Percentiles rank a stretch among this genome's conserved stretches.
phyloP scores from a whole-genome alignment of 768 basidiomycete genomes.

The Lactifluus rugatus region DNA sequence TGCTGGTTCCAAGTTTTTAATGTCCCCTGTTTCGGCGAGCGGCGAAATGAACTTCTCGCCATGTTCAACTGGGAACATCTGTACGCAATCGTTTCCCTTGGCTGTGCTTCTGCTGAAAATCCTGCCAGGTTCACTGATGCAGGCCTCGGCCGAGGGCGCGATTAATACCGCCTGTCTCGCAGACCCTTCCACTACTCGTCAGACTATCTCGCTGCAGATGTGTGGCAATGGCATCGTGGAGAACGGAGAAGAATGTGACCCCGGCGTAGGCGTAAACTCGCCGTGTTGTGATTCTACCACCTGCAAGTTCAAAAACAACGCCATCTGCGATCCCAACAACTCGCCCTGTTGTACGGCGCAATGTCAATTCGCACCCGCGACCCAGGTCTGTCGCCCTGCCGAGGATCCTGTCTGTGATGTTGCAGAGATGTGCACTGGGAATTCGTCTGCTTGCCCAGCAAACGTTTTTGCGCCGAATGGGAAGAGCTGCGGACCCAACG shows the following conservation, averaged over 20 bases:
- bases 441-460: constrained; percentile 57
- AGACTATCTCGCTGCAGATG: constrained; percentile 54
- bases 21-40: constrained; percentile 66
- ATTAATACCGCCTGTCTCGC: constrained; percentile 62
- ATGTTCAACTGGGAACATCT: constrained; percentile 80
- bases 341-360: constrained; percentile 62
- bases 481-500: constrained; percentile 51
- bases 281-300: constrained; percentile 65
- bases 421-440: constrained; percentile 68
- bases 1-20: constrained; percentile 62
- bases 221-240: constrained; percentile 82
- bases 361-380: constrained; percentile 60
- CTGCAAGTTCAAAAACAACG: constrained; percentile 63
- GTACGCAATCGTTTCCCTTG: constrained; percentile 32
- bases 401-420: constrained; percentile 60
- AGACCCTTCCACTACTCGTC: constrained; percentile 35
- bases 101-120: neutral
- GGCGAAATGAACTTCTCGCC: constrained; percentile 64
- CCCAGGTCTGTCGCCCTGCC: constrained; percentile 61
- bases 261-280: constrained; percentile 48
- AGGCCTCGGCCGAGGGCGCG: constrained; percentile 30
- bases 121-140: constrained; percentile 52
- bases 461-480: constrained; percentile 58
- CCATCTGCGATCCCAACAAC: constrained; percentile 72
- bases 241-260: constrained; percentile 81